Conservation (phyloP, 202 grass and related monocot species). For the Schoenoplectus tabernaemontani region DNA sequence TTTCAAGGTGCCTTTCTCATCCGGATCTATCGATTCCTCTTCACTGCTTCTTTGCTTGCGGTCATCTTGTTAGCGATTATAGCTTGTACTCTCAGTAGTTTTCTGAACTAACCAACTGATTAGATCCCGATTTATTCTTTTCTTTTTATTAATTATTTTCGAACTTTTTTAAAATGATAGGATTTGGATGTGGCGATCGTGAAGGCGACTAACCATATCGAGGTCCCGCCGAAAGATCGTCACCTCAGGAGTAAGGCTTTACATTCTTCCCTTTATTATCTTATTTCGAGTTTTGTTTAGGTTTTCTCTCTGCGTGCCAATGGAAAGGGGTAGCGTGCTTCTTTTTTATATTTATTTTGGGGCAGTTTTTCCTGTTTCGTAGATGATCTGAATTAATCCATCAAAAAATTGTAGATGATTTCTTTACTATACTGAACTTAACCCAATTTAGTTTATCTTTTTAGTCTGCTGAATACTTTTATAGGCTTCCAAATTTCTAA, state of each 20-base stretch:
- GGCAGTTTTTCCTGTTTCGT: neutral
- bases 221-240: conserved; percentile 78
- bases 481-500: neutral
- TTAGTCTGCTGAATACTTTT: neutral
- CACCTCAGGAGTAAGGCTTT: conserved; percentile 67
- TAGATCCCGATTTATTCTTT: conserved; percentile 10
- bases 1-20: conserved; percentile 53
- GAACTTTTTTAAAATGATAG: conserved; percentile 44
- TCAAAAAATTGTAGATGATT: neutral
- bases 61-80: neutral
- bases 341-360: neutral
- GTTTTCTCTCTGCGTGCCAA: neutral
- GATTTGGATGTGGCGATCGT: conserved; percentile 99
- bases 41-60: neutral
- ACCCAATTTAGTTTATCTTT: neutral
- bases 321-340: neutral
- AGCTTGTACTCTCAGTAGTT: neutral
- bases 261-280: neutral
- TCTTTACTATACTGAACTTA: neutral
- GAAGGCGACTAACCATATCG: conserved; percentile 89
- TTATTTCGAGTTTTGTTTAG: conserved; percentile 11
- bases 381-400: neutral
- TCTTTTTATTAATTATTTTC: neutral
- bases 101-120: neutral
- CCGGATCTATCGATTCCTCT: conserved; percentile 28